Percentiles rank a stretch among this genome's conserved stretches.
Conservation (phyloP, 768 basidiomycete genomes). For the Hypholoma fasciculare region DNA sequence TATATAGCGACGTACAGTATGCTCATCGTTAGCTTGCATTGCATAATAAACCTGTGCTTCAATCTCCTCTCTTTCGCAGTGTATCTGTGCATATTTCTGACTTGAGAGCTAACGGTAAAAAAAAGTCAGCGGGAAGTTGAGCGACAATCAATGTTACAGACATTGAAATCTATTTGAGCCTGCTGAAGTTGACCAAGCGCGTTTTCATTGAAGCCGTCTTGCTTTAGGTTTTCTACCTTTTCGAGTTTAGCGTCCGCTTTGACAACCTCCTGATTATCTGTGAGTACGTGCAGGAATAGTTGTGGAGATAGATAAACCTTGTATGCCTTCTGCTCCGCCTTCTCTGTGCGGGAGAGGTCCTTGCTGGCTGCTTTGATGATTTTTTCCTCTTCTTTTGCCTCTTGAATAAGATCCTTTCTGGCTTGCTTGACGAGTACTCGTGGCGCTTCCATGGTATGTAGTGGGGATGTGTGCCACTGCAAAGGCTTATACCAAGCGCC, state of each 20-base stretch:
- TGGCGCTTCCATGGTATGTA: slow-evolving; percentile 6
- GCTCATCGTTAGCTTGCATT: slow-evolving; percentile 20
- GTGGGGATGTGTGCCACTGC: neutral
- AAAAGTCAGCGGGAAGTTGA: neutral
- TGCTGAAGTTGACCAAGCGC: slow-evolving; percentile 1
- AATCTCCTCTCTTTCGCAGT: slow-evolving; percentile 21
- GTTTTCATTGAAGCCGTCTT: neutral
- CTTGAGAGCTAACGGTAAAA: slow-evolving; percentile 13
- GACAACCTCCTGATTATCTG: neutral
- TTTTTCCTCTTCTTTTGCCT: slow-evolving; percentile 52
- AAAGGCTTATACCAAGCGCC: neutral
- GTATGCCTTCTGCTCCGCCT: slow-evolving; percentile 48
- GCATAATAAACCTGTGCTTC: slow-evolving; percentile 22
- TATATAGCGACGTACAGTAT: slow-evolving; percentile 18
- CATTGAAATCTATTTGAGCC: slow-evolving; percentile 2
- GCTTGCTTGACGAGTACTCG: slow-evolving; percentile 26
- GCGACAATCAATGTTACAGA: neutral
- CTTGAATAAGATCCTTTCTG: slow-evolving; percentile 46
- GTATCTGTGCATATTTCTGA: slow-evolving; percentile 18
- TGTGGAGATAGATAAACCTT: slow-evolving; percentile 5
- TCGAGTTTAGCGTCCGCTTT: neutral
- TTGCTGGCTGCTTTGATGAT: slow-evolving; percentile 51
- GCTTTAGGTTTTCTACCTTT: neutral
- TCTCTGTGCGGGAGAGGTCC: slow-evolving; percentile 53
- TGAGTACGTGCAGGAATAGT: neutral